These are phyloP conservation scores for Aegilops longissima DNA, from an alignment of 176 grass and related monocot species.

Conservation along the genomic window DNA sequence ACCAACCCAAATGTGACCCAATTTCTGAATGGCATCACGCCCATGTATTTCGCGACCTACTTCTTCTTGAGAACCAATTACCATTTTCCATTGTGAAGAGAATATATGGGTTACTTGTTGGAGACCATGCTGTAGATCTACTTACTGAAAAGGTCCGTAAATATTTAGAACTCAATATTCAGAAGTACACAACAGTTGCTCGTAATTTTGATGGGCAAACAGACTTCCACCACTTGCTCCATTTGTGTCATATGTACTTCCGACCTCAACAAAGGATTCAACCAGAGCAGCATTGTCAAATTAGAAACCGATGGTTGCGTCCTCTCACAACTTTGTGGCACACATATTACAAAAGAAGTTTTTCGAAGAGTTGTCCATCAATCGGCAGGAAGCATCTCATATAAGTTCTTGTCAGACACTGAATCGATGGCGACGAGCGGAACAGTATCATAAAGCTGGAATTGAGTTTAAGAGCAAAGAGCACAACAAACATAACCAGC, in stretches of 20 bases:
- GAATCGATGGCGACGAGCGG: slow-evolving; percentile 12
- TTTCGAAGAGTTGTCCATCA: background rate
- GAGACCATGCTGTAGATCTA: too few species aligned
- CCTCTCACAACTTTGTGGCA: background rate
- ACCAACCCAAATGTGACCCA: too few species aligned
- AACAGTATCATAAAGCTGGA: slow-evolving; percentile 30
- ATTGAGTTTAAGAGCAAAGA: slow-evolving; percentile 27
- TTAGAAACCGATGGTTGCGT: background rate
- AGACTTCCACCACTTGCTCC: too few species aligned
- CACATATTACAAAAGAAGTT: background rate
- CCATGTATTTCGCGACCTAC: too few species aligned
- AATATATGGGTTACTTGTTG: too few species aligned
- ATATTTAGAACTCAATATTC: too few species aligned
- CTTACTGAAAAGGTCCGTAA: too few species aligned
- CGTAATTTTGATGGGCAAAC: too few species aligned
- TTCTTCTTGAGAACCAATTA: too few species aligned
- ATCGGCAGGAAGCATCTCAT: background rate
- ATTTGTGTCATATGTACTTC: slow-evolving; percentile 10
- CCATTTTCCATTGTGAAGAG: too few species aligned
- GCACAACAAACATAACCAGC: background rate
- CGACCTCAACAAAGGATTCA: background rate
- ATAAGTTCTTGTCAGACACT: background rate
- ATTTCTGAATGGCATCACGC: too few species aligned
- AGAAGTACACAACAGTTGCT: too few species aligned
- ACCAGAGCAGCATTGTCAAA: background rate